phyloP scores from a whole-genome alignment of 495 filamentous ascomycete species.

The Trichoderma virens region DNA sequence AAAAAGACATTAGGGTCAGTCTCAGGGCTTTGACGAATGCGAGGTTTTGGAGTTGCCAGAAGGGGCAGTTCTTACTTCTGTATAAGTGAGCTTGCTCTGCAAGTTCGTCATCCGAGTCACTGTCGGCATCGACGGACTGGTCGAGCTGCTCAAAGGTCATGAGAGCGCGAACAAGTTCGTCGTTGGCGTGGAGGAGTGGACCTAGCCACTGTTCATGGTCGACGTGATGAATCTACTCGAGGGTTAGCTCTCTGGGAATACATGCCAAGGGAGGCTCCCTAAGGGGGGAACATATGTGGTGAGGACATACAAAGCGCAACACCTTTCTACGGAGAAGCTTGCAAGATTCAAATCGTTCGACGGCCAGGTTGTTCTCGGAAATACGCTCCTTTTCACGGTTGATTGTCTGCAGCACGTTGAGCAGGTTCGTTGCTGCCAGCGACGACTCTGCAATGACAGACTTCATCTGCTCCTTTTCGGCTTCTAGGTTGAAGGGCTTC shows the following conservation, averaged over 20 bases:
- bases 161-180: slow-evolving; percentile 80
- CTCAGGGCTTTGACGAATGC: not conserved
- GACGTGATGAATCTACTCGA: slow-evolving; percentile 61
- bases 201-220: slow-evolving; percentile 77
- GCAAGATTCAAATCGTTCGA: slow-evolving; percentile 75
- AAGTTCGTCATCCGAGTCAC: slow-evolving; percentile 75
- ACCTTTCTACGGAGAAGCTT: slow-evolving; percentile 77
- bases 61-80: slow-evolving; percentile 30
- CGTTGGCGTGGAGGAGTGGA: slow-evolving; percentile 72
- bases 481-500: slow-evolving; percentile 72
- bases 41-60: not conserved
- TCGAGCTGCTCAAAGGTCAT: slow-evolving; percentile 93
- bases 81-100: slow-evolving; percentile 49
- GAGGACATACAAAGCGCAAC: slow-evolving; percentile 60
- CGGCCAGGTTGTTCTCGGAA: slow-evolving; percentile 70
- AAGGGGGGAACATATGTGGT: not conserved
- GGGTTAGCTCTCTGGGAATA: not conserved
- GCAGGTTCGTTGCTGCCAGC: slow-evolving; percentile 82
- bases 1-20: not conserved
- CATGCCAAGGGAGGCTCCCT: not conserved
- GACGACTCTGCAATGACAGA: slow-evolving; percentile 75
- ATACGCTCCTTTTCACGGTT: slow-evolving; percentile 86
- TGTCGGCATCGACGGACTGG: slow-evolving; percentile 92
- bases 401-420: slow-evolving; percentile 81
- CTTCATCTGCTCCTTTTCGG: slow-evolving; percentile 78